phyloP scores from a whole-genome alignment of 768 basidiomycete genomes.

The Paxillus ammoniavirescens region DNA sequence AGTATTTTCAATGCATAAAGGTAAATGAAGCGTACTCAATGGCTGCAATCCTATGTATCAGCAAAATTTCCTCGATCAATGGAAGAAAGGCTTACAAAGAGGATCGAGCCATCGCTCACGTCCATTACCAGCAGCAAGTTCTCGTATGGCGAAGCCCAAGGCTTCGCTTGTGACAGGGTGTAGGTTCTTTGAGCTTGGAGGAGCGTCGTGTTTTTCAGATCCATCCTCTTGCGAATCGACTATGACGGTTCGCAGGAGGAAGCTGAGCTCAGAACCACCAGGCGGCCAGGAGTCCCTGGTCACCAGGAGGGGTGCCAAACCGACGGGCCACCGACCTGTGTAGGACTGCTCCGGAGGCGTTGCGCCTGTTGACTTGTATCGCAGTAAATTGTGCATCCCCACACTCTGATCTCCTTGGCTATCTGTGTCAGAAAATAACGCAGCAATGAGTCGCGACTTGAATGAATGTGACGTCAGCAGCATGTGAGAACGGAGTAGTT shows the following conservation, averaged over 20 bases:
- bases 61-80: neutral
- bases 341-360: constrained; percentile 20
- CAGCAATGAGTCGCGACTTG: constrained; percentile 61
- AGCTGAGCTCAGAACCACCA: constrained; percentile 80
- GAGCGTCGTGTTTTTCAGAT: constrained; percentile 13
- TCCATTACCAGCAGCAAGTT: constrained; percentile 61
- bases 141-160: constrained; percentile 82
- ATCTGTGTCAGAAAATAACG: constrained; percentile 76
- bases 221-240: constrained; percentile 66
- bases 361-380: constrained; percentile 14
- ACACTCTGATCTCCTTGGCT: constrained; percentile 39
- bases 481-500: constrained; percentile 72
- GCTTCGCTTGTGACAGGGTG: constrained; percentile 54
- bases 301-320: constrained; percentile 69
- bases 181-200: constrained; percentile 32
- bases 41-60: constrained; percentile 13
- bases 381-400: constrained; percentile 23
- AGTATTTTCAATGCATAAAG: neutral
- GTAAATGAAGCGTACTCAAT: constrained; percentile 19
- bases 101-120: constrained; percentile 82
- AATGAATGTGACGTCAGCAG: constrained; percentile 73
- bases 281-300: constrained; percentile 84
- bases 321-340: constrained; percentile 55
- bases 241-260: constrained; percentile 79
- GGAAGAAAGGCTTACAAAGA: constrained; percentile 54